Percentiles rank a stretch among this genome's conserved stretches.
These are phyloP conservation scores for Fusarium sp. DNA, from an alignment of 2,329 filamentous ascomycete genomes.

Conservation along the genomic window DNA sequence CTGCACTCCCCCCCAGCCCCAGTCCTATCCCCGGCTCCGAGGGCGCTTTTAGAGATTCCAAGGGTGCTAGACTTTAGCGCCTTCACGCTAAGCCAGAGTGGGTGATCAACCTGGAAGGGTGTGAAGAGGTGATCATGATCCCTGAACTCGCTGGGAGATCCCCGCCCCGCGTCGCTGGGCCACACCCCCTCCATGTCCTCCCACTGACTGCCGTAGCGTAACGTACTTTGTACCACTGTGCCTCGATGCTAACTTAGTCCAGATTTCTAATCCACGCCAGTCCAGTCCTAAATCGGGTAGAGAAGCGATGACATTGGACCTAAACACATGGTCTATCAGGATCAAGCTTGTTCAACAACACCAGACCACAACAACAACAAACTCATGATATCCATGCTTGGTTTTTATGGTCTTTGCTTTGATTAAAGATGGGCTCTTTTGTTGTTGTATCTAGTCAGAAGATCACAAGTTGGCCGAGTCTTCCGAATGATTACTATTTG, in stretches of 20 bases:
- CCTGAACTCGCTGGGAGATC: constrained; percentile 25
- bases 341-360: constrained; percentile 28
- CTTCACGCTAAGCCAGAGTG: constrained; percentile 4
- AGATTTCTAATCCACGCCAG: not conserved
- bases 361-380: not conserved
- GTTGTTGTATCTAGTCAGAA: not conserved
- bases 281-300: constrained; percentile 21
- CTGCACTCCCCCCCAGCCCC: constrained; percentile 8
- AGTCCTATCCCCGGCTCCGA: constrained; percentile 5
- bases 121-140: not conserved
- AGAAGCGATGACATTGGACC: constrained; percentile 7
- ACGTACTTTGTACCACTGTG: not conserved
- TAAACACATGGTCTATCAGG: constrained; percentile 19
- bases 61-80: constrained; percentile 11
- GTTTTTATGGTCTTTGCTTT: constrained; percentile 21
- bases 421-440: constrained; percentile 17
- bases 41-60: constrained; percentile 10
- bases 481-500: not conserved
- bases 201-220: constrained; percentile 25
- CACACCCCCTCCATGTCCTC: constrained; percentile 1
- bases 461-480: not conserved
- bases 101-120: not conserved
- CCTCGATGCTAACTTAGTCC: not conserved
- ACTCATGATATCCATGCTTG: constrained; percentile 18
- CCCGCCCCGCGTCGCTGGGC: constrained; percentile 27